Evolutionary conservation across 1,139 yeast species (phyloP), one percentile per base, ranked within the genome.

Genomic region (Debaryomycetaceae sp.): DNA sequence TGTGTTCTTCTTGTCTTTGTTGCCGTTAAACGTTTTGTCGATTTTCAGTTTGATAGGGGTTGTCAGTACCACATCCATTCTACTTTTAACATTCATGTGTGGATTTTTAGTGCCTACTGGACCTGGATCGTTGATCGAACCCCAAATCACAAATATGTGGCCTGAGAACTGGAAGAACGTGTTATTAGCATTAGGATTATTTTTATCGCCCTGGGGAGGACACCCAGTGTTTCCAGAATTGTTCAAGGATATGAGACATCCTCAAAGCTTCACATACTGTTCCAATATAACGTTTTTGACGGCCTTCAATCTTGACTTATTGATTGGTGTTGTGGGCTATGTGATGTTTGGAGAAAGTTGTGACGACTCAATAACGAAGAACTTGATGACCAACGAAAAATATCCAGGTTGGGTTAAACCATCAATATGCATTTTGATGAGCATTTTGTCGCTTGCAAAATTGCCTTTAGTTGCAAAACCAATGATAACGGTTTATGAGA

Each of bases 191-290:
- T 73, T 86, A 49, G 95, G 95, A 5, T 75, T 87, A 38, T 77
- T 86, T 53, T 84, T 87, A 84, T 87, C 95, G 6, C 91, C 93
- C 13, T 87, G 93, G 87, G 95, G 95, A 49, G 96, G 95, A 3
- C 95, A 87, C 62, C 90, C 95, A 1, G 87, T 87, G 20, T 86
- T 86, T 54, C 95, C 95, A 1, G 88, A 86, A 56, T 70, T 87
- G 42, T 85, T 82, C 61, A 74, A 85, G 39, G 96, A 87, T 61
- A 87, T 87, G 95, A 78, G 89, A 57, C 91, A 85, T 55, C 91
- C 93, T 1, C 39, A 50, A n/a, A 72, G 69, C 45, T 74, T 55
- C 48, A 48, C 50, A 17, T 44, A 45, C 7, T 59, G 68, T 42
- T 58, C 69, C 43, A 59, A 62, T 42, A 47, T 63, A 13, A 62